Conservation (phyloP, 2,329 filamentous ascomycete species). For the Paecilomyces formosus region DNA sequence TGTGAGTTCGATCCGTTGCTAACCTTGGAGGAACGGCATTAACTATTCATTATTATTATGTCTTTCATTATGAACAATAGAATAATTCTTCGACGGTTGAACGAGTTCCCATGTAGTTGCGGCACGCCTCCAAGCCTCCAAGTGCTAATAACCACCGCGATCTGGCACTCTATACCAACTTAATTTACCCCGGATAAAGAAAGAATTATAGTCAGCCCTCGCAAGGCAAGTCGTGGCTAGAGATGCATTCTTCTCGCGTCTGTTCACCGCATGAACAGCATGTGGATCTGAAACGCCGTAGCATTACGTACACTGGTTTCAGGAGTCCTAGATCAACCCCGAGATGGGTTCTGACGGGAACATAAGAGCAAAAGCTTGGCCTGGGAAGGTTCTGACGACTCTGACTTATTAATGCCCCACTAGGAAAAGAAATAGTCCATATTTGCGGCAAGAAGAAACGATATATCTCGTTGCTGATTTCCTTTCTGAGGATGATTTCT, state of each 20-base stretch:
- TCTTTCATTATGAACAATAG: no score
- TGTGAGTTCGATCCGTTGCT: not conserved
- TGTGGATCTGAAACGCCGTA: not conserved
- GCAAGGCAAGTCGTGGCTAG: not conserved
- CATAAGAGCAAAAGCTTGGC: not conserved
- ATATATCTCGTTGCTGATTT: not conserved
- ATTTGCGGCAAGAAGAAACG: not conserved
- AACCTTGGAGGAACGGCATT: not conserved
- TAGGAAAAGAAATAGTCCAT: not conserved
- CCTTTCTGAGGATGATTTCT: not conserved
- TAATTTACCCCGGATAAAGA: no score
- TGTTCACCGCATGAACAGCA: not conserved
- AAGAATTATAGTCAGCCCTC: not conserved
- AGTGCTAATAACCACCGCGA: no score
- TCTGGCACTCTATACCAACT: no score
- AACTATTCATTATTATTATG: no score
- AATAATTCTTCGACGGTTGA: not conserved
- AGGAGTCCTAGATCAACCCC: not conserved
- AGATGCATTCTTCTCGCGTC: not conserved
- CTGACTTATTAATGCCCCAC: not conserved
- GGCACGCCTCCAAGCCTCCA: no score
- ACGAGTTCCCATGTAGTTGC: not conserved
- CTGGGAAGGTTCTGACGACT: not conserved
- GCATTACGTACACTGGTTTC: not conserved
- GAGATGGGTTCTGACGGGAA: not conserved